Percentiles rank a stretch among this genome's conserved stretches.
These are phyloP conservation scores for Talaromyces nanjingensis DNA, from an alignment of 495 filamentous ascomycete genomes.

Conservation along the genomic window DNA sequence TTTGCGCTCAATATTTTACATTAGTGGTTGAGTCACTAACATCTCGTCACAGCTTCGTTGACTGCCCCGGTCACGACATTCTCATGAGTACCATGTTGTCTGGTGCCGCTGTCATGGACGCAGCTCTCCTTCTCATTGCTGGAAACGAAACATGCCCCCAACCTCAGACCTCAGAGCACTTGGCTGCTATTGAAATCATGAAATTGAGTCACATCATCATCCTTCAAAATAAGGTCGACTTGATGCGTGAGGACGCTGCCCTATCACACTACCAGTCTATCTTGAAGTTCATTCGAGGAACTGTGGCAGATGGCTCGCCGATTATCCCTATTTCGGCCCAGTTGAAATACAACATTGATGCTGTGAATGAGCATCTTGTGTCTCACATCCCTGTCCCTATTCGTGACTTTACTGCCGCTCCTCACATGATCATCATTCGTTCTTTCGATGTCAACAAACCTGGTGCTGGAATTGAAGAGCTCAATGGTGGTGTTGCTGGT, in stretches of 20 bases:
- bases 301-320: constrained; percentile 89
- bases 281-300: constrained; percentile 94
- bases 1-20: too few species aligned
- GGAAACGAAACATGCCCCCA: constrained; percentile 99
- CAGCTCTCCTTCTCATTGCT: constrained; percentile 89
- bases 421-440: constrained; percentile 97
- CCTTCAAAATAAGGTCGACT: constrained; percentile 97
- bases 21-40: not conserved
- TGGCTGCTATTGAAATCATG: constrained; percentile 99
- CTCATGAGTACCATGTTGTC: constrained; percentile 99
- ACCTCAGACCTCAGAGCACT: constrained; percentile 97
- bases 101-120: constrained; percentile 98
- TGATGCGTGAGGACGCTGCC: constrained; percentile 91
- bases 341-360: constrained; percentile 99
- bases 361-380: constrained; percentile 89
- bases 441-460: constrained; percentile 99
- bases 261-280: constrained; percentile 92
- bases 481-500: constrained; percentile 98
- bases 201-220: constrained; percentile 98
- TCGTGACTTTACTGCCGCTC: constrained; percentile 80
- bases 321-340: constrained; percentile 98
- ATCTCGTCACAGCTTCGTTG: constrained; percentile 66
- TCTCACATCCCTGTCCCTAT: constrained; percentile 86
- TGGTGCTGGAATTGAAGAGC: constrained; percentile 97
- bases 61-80: constrained; percentile 99